These are phyloP conservation scores for Macaranga tanarius DNA, from an alignment of 441 rosid species.

Conservation along the genomic window DNA sequence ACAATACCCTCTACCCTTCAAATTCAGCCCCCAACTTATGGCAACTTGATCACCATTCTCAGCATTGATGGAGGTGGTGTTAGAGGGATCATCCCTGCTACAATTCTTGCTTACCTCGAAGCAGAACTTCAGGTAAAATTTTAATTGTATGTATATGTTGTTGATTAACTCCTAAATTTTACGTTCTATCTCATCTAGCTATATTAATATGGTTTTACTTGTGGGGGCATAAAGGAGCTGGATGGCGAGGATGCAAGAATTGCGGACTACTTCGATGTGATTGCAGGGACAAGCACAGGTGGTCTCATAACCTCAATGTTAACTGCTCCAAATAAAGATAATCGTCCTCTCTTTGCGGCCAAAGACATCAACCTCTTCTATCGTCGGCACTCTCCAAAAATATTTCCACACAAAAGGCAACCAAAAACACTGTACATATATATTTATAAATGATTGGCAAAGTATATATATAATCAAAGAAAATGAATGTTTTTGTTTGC, in stretches of 20 bases:
- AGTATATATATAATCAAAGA: too few relatives aligned
- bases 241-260: constrained; percentile 33
- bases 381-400: constrained; percentile 44
- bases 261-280: too few relatives aligned
- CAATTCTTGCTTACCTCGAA: constrained; percentile 29
- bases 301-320: constrained; percentile 63
- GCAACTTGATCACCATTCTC: background rate
- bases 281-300: too few relatives aligned
- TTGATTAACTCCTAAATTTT: too few relatives aligned
- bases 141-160: too few relatives aligned
- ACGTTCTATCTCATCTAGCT: too few relatives aligned
- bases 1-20: too few relatives aligned
- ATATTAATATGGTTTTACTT: too few relatives aligned
- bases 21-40: background rate
- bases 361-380: constrained; percentile 59
- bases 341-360: constrained; percentile 50
- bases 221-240: constrained; percentile 2
- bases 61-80: constrained; percentile 36
- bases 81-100: constrained; percentile 34
- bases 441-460: too few relatives aligned
- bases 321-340: constrained; percentile 32
- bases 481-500: too few relatives aligned
- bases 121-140: constrained; percentile 8
- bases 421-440: too few relatives aligned
- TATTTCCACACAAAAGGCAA: constrained; percentile 51